Base-by-base conservation (phyloP, 768 basidiomycete species). In the Termitomyces sp. region DNA sequence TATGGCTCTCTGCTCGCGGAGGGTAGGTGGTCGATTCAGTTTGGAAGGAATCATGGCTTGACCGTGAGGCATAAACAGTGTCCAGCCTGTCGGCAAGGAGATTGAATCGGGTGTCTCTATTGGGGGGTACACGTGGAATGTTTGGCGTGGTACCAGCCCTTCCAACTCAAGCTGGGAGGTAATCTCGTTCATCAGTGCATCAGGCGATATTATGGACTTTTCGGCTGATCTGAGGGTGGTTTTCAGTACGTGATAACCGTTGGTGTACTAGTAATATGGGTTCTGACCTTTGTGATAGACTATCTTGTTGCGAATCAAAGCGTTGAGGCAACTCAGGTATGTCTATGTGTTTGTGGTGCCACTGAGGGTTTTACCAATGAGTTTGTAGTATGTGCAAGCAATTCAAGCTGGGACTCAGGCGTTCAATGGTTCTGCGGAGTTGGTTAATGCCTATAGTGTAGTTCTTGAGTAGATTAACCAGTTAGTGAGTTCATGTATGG, bases 391-490 rank as follows among this genome's bases (percentile, higher is more conserved):
- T 59, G 63, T 84, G 42, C 81, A 84, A 67, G 68, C 73, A 7
- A 77, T 85, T 38, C 79, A 83, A 63, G 68, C 80, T 2, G 83
- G 82, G 18, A 80, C 79, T 2, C 82, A 83, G 64, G 70, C 81
- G 0, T 82, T 82, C 68, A 74, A 70, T 22, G 82, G 82, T 33
- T 66, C 66, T 23, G 83, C 81, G 32, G 71, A 64, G 43, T 69
- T 83, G 35, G 56, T 79, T 46, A 61, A 52, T 9, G 54, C 27
- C 10, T 62, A 62, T 36, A 60, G 50, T 35, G 57, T 59, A 11
- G 13, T 54, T n/a, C 33, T 48, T n/a, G 4, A 16, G 46, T 47
- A 47, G n/a, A n/a, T n/a, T n/a, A n/a, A n/a, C n/a, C n/a, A n/a
- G n/a, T n/a, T n/a, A n/a, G n/a, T n/a, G n/a, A n/a, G n/a, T n/a